Evolutionary conservation across 306 rosid genomes (phyloP).

Genomic region (Arachis stenosperma): DNA sequence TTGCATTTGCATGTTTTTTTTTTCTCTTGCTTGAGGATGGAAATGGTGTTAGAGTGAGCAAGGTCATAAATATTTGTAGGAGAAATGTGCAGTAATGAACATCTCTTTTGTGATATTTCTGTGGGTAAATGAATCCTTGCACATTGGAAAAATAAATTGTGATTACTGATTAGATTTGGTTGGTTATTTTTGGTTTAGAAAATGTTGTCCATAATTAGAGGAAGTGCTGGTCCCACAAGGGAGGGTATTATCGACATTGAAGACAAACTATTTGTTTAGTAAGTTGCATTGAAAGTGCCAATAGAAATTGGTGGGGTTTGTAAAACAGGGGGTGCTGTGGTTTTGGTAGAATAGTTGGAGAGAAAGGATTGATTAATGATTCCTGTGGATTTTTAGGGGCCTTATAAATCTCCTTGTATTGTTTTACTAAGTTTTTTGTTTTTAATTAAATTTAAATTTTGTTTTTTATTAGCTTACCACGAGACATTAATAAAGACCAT

Average conservation of each 20-base stretch:
- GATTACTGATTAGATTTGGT: not conserved
- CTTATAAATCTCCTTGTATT: not conserved
- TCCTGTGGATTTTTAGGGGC: conserved; percentile 44
- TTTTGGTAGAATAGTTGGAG: conserved; percentile 33
- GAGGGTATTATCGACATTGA: conserved; percentile 35
- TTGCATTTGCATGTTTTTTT: conserved; percentile 31
- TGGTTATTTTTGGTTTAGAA: conserved; percentile 17
- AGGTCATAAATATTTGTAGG: conserved; percentile 27
- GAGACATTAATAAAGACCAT: no score
- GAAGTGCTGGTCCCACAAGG: not conserved
- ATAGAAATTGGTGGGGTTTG: conserved; percentile 9
- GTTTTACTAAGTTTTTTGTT: not conserved
- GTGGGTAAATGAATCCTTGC: no score
- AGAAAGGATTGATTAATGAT: not conserved
- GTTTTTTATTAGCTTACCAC: no score
- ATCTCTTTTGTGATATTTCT: not conserved
- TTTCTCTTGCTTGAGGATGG: not conserved
- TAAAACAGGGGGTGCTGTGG: conserved; percentile 60
- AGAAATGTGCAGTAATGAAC: not conserved
- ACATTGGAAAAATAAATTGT: not conserved
- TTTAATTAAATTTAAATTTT: no score
- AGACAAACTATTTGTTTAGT: not conserved
- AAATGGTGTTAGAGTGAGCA: not conserved
- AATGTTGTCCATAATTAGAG: not conserved
- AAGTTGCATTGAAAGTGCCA: not conserved